A percentile compares a stretch with the other conserved stretches of the same genome.
These are phyloP conservation scores for Cylindrotheca fusiformis DNA, from an alignment of 108 stramenopile genomes.

Conservation along the genomic window DNA sequence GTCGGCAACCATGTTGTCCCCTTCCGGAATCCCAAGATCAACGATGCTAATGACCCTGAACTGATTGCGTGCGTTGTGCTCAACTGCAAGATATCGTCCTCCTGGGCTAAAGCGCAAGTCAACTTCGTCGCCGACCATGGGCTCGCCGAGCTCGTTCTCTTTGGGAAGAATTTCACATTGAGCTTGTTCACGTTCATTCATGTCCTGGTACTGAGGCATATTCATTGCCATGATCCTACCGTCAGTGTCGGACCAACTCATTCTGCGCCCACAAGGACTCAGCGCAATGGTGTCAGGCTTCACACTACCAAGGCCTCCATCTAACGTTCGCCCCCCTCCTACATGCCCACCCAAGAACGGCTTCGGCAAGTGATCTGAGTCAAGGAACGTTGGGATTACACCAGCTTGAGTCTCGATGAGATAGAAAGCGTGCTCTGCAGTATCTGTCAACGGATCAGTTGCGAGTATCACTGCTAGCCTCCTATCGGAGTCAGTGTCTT, in stretches of 20 bases:
- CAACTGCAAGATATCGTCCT: slow-evolving; percentile 59
- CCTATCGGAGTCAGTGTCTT: slow-evolving; percentile 30
- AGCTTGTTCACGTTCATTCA: slow-evolving; percentile 1
- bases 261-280: slow-evolving; percentile 66
- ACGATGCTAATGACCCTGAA: slow-evolving; percentile 62
- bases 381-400: slow-evolving; percentile 33
- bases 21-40: slow-evolving; percentile 54
- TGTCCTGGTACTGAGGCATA: slow-evolving; percentile 39
- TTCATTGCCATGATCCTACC: slow-evolving; percentile 62
- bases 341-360: slow-evolving; percentile 69
- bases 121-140: slow-evolving; percentile 46
- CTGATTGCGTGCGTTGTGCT: slow-evolving; percentile 61
- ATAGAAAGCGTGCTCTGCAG: slow-evolving; percentile 76
- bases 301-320: slow-evolving; percentile 67
- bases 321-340: slow-evolving; percentile 47
- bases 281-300: slow-evolving; percentile 36
- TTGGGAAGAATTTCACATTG: slow-evolving; percentile 37
- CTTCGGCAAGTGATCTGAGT: slow-evolving; percentile 42
- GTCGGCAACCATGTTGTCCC: slow-evolving; percentile 28
- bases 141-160: slow-evolving; percentile 56
- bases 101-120: slow-evolving; percentile 48
- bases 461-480: slow-evolving; percentile 61
- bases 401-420: slow-evolving; percentile 51
- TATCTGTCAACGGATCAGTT: slow-evolving; percentile 62
- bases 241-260: slow-evolving; percentile 64